Base-by-base conservation (phyloP, 495 filamentous ascomycete genomes). In the Aspergillus coremiiformis region DNA sequence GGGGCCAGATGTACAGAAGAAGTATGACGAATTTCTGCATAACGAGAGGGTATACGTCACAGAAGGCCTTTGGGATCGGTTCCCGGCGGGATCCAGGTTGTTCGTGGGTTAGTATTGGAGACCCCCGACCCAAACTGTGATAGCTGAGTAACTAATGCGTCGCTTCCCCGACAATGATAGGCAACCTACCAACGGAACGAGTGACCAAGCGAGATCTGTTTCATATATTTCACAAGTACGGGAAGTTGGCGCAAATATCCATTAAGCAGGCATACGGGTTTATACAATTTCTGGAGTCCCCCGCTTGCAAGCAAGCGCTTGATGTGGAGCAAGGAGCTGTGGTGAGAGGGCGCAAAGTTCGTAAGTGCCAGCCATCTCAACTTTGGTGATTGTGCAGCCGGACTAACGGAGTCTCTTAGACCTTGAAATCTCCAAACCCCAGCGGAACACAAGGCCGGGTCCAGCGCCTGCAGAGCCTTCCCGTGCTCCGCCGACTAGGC, bases 261-360 rank as follows among this genome's bases (percentile, higher is more conserved):
- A 88, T 98, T 61, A 97, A 97, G 63, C 89, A 91, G 65, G 90
- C 90, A 2, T 98, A 95, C 70, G 93, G 93, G 4, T 98, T 98
- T 61, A 90, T 96, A 35, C 93, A 98, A 63, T 98, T 92, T 54
- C 76, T 95, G 49, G 88, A 90, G 30, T 70, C 81, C 4, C 71
- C 71, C 11, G 84, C 89, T 57, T 93, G 89, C 56, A 73, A 80
- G 52, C 72, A 75, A 23, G 90, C 91, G 12, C 76, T 96, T 51
- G 76, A 86, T 21, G 71, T 71, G 4, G 84, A 95, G 54, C 88
- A 97, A 68, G 89, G 87, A 4, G 78, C 79, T 20, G 72, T 87
- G 20, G 76, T 96, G 6, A 78, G 86, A 63, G 91, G 90, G 15
- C 81, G 90, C 48, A 89, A 87, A 69, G 95, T 98, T 62, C 89